A percentile compares a stretch with the other conserved stretches of the same genome.
These are phyloP conservation scores for Talaromyces liani DNA, from an alignment of 495 filamentous ascomycete genomes.

Conservation along the genomic window DNA sequence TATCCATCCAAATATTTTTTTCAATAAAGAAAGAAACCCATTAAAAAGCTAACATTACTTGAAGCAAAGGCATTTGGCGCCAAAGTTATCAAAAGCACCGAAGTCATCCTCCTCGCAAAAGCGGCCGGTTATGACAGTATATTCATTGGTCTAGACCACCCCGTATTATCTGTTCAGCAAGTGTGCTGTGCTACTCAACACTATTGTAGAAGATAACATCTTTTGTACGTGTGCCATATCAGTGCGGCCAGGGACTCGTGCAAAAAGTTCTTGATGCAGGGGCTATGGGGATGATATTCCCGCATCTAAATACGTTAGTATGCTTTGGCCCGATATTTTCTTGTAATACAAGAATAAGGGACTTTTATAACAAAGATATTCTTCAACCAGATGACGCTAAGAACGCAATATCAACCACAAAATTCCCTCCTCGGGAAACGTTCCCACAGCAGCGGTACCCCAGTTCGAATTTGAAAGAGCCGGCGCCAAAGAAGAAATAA, in stretches of 20 bases:
- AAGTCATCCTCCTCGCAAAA: conserved; percentile 6
- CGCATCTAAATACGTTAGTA: conserved; percentile 8
- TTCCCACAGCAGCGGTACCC: not conserved
- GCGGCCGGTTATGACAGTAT: conserved; percentile 9
- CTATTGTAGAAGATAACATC: not conserved
- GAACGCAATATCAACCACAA: not conserved
- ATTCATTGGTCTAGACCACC: conserved; percentile 15
- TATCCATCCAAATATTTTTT: too few species aligned
- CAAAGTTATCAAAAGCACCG: conserved; percentile 1
- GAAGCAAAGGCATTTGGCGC: conserved; percentile 8
- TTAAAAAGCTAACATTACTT: too few species aligned
- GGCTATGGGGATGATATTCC: conserved; percentile 14
- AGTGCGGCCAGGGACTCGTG: conserved; percentile 15
- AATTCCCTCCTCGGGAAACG: not conserved
- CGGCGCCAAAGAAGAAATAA: not conserved
- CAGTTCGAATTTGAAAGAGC: not conserved
- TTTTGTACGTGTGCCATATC: conserved; percentile 12
- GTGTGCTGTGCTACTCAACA: not conserved
- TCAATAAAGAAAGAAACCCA: too few species aligned
- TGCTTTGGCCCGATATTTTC: not conserved
- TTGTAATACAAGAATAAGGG: not conserved
- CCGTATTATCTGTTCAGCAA: conserved; percentile 3
- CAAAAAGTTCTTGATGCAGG: conserved; percentile 16
- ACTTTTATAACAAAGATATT: not conserved
- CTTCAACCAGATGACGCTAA: not conserved